These are phyloP conservation scores for Elaeis guineensis DNA, from an alignment of 176 grass and related monocot species.

Conservation along the genomic window DNA sequence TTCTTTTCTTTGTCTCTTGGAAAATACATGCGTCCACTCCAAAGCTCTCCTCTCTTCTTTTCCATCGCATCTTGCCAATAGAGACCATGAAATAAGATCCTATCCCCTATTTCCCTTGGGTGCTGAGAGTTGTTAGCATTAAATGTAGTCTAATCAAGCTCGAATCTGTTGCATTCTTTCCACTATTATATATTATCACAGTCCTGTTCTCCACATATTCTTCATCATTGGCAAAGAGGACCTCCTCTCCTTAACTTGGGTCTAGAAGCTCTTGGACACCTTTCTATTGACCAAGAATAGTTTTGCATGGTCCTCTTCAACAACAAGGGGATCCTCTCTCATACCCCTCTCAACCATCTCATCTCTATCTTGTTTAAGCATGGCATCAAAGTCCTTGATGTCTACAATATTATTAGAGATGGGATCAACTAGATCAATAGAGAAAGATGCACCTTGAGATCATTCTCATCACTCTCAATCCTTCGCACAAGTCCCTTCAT, in stretches of 20 bases:
- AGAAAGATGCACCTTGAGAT: constrained; percentile 60
- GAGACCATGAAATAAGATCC: too few species aligned
- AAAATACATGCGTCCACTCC: too few species aligned
- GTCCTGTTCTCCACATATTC: constrained; percentile 32
- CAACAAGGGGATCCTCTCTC: background rate
- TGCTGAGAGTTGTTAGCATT: too few species aligned
- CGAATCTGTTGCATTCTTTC: too few species aligned
- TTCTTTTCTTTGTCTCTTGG: too few species aligned
- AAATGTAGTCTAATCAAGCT: too few species aligned
- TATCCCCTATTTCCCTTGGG: too few species aligned
- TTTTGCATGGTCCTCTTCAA: constrained; percentile 59
- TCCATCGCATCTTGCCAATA: too few species aligned
- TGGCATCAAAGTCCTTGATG: constrained; percentile 73
- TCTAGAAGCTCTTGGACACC: constrained; percentile 42
- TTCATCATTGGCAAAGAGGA: background rate
- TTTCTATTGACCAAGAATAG: constrained; percentile 64
- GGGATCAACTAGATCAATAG: constrained; percentile 44
- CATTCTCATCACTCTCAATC: constrained; percentile 31
- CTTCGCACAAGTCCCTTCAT: constrained; percentile 12
- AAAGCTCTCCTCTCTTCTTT: too few species aligned
- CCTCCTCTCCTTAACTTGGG: constrained; percentile 66
- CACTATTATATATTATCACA: background rate
- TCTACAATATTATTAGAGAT: constrained; percentile 80
- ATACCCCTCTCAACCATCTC: constrained; percentile 52
- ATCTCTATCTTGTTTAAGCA: constrained; percentile 79